Evolutionary conservation across 1,284 basidiomycete genomes (phyloP).

Genomic region (Mycena sp.): DNA sequence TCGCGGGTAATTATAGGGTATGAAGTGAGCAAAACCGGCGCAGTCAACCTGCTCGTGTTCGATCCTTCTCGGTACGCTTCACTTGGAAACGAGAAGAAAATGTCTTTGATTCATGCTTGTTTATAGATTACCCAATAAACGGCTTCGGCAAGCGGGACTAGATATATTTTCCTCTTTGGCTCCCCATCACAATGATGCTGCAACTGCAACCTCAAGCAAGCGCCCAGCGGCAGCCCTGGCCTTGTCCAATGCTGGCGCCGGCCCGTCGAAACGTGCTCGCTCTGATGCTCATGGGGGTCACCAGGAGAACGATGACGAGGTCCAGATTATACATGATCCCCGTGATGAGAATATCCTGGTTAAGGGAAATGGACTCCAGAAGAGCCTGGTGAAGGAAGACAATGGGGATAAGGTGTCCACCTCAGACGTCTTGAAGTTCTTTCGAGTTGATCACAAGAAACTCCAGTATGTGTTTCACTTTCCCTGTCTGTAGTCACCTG

Average conservation of each 20-base stretch:
- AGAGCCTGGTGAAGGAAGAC: constrained; percentile 29
- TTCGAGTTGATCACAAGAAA: constrained; percentile 56
- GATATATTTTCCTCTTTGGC: constrained; percentile 14
- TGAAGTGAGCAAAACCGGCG: constrained; percentile 67
- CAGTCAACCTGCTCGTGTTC: constrained; percentile 74
- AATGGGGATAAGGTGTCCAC: constrained; percentile 43
- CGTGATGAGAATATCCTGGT: constrained; percentile 29
- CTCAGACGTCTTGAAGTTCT: constrained; percentile 52
- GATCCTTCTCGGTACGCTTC: constrained; percentile 77
- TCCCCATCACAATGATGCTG: background rate
- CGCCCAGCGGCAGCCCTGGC: constrained; percentile 16
- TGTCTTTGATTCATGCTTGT: background rate
- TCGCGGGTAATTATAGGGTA: constrained; percentile 88
- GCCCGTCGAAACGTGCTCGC: constrained; percentile 26
- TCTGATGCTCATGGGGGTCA: constrained; percentile 31
- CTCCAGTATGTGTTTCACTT: constrained; percentile 55
- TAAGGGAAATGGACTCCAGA: background rate
- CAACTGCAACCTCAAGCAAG: background rate
- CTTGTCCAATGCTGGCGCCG: background rate
- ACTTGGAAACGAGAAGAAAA: background rate
- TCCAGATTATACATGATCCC: constrained; percentile 48
- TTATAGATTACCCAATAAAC: constrained; percentile 32
- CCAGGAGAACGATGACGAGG: constrained; percentile 44
- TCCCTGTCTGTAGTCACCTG: background rate
- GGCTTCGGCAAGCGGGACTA: constrained; percentile 48